Evolutionary conservation across 768 basidiomycete genomes (phyloP).

Genomic region (Leucocoprinus sp.): DNA sequence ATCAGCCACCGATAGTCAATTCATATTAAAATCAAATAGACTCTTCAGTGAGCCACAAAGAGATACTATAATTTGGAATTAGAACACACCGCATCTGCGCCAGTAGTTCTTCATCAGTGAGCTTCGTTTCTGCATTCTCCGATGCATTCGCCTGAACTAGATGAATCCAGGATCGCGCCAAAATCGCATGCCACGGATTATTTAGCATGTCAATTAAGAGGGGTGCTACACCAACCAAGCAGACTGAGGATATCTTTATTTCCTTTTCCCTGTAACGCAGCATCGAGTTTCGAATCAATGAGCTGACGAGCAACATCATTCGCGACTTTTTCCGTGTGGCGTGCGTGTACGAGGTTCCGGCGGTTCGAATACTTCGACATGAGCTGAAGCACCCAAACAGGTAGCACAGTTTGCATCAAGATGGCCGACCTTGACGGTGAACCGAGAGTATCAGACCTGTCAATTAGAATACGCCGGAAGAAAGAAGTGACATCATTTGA

Average conservation of each 20-base stretch:
- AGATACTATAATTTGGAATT: conserved; percentile 11
- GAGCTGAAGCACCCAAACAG: conserved; percentile 34
- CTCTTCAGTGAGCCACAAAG: not conserved
- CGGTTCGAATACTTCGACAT: conserved; percentile 39
- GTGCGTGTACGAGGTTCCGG: conserved; percentile 37
- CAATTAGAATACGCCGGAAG: not conserved
- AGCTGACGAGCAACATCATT: conserved; percentile 38
- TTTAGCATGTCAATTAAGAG: not conserved
- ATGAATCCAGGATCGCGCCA: not conserved
- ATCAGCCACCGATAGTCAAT: conserved; percentile 22
- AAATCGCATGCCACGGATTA: not conserved
- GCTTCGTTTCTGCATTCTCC: conserved; percentile 30
- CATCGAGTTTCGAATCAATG: conserved; percentile 39
- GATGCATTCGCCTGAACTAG: conserved; percentile 49
- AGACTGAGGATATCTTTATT: conserved; percentile 49
- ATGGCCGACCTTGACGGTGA: conserved; percentile 37
- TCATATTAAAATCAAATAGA: conserved; percentile 26
- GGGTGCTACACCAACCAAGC: conserved; percentile 31
- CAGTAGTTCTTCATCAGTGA: conserved; percentile 42
- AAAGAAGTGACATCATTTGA: not conserved
- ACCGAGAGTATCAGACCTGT: conserved; percentile 41
- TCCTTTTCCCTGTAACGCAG: conserved; percentile 38
- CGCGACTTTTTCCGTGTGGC: conserved; percentile 35
- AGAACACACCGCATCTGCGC: conserved; percentile 45
- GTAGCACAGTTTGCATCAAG: conserved; percentile 41